Evolutionary conservation across 495 filamentous ascomycete genomes (phyloP).

Genomic region (Trichoderma asperelloides): DNA sequence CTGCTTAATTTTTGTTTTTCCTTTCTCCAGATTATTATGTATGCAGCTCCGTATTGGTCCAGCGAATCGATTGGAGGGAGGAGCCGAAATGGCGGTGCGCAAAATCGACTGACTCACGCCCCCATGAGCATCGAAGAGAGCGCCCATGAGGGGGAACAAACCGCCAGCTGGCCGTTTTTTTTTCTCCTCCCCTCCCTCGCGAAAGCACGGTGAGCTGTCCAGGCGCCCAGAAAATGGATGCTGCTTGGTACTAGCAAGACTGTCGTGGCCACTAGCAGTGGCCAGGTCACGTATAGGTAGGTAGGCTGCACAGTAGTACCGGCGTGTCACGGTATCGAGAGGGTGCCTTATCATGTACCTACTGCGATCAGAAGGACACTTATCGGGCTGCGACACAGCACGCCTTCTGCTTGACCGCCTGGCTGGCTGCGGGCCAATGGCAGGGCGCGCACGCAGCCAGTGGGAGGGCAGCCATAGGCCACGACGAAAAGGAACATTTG

Average conservation of each 20-base stretch:
- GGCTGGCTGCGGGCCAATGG: neutral
- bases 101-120: neutral
- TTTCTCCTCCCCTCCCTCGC: neutral
- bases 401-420: neutral
- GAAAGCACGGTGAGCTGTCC: constrained; percentile 6
- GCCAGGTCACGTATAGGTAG: neutral
- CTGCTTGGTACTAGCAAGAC: neutral
- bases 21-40: neutral
- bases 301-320: neutral
- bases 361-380: neutral
- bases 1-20: neutral
- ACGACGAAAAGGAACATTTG: neutral
- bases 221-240: neutral
- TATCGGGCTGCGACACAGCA: constrained; percentile 1
- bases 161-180: neutral
- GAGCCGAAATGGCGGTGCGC: neutral
- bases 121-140: neutral
- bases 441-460: neutral
- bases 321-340: neutral
- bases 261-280: neutral
- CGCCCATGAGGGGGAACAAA: neutral
- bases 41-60: too few species aligned
- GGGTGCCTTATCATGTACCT: neutral
- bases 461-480: neutral
- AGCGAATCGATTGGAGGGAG: neutral